Evolutionary conservation across 257 asterid species (phyloP).

Genomic region (Solanum bukasovii): DNA sequence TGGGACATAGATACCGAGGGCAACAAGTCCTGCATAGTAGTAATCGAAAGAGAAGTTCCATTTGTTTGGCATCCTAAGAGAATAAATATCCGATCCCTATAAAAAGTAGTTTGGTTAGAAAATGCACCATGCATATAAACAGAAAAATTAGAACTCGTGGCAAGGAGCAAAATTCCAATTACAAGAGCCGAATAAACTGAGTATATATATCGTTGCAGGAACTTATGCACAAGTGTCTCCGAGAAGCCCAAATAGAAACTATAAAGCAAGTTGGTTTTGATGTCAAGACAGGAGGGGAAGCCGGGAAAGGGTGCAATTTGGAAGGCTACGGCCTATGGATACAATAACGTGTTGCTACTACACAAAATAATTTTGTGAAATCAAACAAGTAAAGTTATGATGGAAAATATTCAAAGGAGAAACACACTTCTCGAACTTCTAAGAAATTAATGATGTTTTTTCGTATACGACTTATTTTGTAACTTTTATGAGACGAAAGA

Average conservation of each 20-base stretch:
- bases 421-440: background rate
- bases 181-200: background rate
- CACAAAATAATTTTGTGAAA: background rate
- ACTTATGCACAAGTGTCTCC: background rate
- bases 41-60: slow-evolving; percentile 79
- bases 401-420: background rate
- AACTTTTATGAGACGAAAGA: background rate
- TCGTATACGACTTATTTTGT: background rate
- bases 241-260: background rate
- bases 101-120: background rate
- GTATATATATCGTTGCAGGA: background rate
- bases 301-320: background rate
- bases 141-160: background rate
- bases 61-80: slow-evolving; percentile 72
- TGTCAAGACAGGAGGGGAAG: background rate
- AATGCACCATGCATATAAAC: background rate
- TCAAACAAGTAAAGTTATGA: background rate
- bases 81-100: slow-evolving; percentile 49
- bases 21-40: slow-evolving; percentile 41
- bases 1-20: slow-evolving; percentile 67
- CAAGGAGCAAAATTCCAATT: background rate
- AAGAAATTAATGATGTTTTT: background rate
- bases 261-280: background rate
- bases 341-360: background rate
- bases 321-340: background rate